These are phyloP conservation scores for Serendipita sp. DNA, from an alignment of 1,284 basidiomycete species.

Conservation along the genomic window DNA sequence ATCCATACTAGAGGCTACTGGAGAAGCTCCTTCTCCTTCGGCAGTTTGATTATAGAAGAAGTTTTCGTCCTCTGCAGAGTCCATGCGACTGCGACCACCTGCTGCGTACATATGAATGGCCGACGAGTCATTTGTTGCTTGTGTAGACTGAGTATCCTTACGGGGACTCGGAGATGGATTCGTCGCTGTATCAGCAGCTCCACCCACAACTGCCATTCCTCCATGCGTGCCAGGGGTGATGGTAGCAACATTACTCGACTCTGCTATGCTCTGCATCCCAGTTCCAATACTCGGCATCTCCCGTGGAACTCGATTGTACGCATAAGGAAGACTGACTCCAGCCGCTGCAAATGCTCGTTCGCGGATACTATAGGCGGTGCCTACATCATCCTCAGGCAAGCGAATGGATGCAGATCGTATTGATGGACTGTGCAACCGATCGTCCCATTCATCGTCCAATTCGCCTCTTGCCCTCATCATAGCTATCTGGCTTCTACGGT, in stretches of 20 bases:
- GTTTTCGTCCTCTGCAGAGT: neutral
- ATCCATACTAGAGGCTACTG: neutral
- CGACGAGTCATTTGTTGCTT: neutral
- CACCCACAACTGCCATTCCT: neutral
- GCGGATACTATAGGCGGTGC: neutral
- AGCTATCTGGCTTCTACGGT: neutral
- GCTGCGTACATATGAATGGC: neutral
- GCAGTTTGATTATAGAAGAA: neutral
- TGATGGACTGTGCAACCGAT: neutral
- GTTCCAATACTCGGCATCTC: neutral
- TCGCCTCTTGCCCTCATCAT: neutral
- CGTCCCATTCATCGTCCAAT: constrained; percentile 1
- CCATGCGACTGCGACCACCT: neutral
- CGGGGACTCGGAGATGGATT: neutral
- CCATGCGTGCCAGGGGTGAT: neutral
- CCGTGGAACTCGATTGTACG: neutral
- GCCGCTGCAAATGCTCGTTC: neutral
- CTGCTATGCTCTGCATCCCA: neutral
- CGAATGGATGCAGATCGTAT: neutral
- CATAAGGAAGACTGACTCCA: neutral
- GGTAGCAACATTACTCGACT: neutral
- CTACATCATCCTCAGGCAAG: neutral
- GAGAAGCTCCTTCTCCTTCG: neutral
- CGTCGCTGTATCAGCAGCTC: neutral
- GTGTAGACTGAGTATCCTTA: neutral